Conservation (phyloP, 2,329 filamentous ascomycete species). For the Diaporthe aspalathi region DNA sequence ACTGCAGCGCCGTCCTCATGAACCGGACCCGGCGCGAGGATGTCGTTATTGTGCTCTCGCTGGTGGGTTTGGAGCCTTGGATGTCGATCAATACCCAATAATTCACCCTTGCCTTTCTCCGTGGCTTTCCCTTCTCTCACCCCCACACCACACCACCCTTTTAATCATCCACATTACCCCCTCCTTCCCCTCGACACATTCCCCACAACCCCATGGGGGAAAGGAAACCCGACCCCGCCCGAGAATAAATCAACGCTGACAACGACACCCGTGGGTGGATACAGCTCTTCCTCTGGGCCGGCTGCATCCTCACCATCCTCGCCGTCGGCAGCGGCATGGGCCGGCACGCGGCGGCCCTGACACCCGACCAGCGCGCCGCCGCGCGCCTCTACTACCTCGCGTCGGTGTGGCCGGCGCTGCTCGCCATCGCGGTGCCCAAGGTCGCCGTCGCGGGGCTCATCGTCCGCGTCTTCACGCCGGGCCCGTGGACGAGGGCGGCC, state of each 20-base stretch:
- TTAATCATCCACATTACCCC: too few relatives aligned
- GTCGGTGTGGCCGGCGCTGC: background rate
- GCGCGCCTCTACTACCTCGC: constrained; percentile 6
- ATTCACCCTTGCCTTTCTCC: background rate
- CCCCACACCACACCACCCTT: too few relatives aligned
- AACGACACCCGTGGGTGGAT: too few relatives aligned
- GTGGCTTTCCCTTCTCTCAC: too few relatives aligned
- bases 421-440: constrained; percentile 15
- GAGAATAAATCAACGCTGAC: too few relatives aligned
- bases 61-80: too few relatives aligned
- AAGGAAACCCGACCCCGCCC: too few relatives aligned
- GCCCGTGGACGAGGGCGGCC: background rate
- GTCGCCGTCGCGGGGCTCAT: constrained; percentile 17
- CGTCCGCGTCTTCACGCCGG: background rate
- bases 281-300: background rate
- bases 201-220: too few relatives aligned
- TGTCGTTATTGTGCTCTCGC: background rate
- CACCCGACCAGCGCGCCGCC: background rate
- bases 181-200: too few relatives aligned
- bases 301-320: background rate
- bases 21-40: background rate
- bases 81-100: too few relatives aligned
- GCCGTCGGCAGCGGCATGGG: background rate
- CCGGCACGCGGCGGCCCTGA: background rate
- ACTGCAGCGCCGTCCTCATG: background rate